Percentiles rank a stretch among this genome's conserved stretches.
Conservation (phyloP, 2,329 filamentous ascomycete species). For the Exophiala sp. region DNA sequence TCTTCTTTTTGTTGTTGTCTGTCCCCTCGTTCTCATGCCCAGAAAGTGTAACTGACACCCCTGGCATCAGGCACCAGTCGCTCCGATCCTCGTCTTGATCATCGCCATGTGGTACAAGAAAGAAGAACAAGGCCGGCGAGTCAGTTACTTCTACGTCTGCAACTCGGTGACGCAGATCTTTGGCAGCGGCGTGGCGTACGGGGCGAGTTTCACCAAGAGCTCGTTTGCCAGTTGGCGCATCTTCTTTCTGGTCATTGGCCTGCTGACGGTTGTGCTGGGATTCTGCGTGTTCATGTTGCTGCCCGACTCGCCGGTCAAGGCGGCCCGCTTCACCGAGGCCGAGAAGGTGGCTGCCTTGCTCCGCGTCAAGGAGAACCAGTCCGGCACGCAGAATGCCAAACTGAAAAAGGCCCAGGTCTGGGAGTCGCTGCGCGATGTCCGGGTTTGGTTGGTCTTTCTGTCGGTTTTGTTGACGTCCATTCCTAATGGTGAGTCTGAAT, state of each 20-base stretch:
- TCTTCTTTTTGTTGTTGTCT: too few relatives aligned
- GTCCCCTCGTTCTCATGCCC: too few relatives aligned
- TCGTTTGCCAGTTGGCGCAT: constrained; percentile 29
- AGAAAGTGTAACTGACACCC: not conserved
- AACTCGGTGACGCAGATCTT: constrained; percentile 36
- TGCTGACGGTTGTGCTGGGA: constrained; percentile 39
- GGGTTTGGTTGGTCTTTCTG: constrained; percentile 46
- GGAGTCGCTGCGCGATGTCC: constrained; percentile 42
- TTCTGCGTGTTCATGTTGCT: constrained; percentile 37
- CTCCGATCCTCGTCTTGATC: constrained; percentile 48
- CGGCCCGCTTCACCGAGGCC: constrained; percentile 34
- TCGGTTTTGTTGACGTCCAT: constrained; percentile 18
- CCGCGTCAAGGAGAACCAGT: constrained; percentile 44
- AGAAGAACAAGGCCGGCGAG: constrained; percentile 31
- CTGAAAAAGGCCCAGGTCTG: constrained; percentile 45
- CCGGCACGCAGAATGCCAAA: constrained; percentile 48
- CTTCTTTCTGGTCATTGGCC: constrained; percentile 45
- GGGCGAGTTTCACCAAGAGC: constrained; percentile 27
- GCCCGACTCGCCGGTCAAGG: constrained; percentile 40
- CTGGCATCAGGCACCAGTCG: constrained; percentile 36
- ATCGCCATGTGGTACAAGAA: constrained; percentile 49
- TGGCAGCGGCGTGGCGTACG: constrained; percentile 38
- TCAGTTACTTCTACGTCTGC: constrained; percentile 29
- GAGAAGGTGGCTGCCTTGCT: constrained; percentile 39
- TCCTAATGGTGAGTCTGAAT: constrained; percentile 17